Base-by-base conservation (phyloP, 148 eudicot species). In the Suaeda aralocaspica region DNA sequence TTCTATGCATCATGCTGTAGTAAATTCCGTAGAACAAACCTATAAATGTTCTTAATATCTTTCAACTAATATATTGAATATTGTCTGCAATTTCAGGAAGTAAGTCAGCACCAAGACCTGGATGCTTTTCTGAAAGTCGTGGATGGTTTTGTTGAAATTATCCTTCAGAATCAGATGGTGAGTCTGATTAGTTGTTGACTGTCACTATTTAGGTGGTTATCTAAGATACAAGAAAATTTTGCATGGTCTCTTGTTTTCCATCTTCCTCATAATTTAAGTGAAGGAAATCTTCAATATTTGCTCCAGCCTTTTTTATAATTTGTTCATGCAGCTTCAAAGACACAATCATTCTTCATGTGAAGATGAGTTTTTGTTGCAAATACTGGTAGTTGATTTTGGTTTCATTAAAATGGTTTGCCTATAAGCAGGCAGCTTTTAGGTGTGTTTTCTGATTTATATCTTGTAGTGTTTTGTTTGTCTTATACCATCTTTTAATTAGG, bases 161-260 rank as follows among this genome's bases (percentile, higher is more conserved):
- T 85, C 72, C 84, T 89, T 70, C 88, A 85, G 72, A 85, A 85
- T 78, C 82, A 87, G 61, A 84, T 87, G 90, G 96, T 87, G 82
- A 80, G 84, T 80, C 42, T 75, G 55, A 24, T 55, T 24, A 64
- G 26, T 19, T 4, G 16, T 44, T 72, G 9, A 72, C 14, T 34
- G 22, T 46, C 19, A 41, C 63, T n/a, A 29, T 77, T 50, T 68
- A 31, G 51, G 59, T 29, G 16, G 12, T 29, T 67, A 45, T 59
- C n/a, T n/a, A n/a, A n/a, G 60, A 25, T 31, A 5, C 19, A 12
- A 22, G 57, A 0, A 29, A 48, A 30, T 53, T 59, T 25, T 63
- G 8, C 36, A 62, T 25, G 36, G 9, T 1, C 16, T 48, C 13
- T 24, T 50, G 14, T 16, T 48, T 18, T 33, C 64, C 15, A 6